Conservation (phyloP, 1,284 basidiomycete genomes). For the Anthracocystis panici-leucophaei region DNA sequence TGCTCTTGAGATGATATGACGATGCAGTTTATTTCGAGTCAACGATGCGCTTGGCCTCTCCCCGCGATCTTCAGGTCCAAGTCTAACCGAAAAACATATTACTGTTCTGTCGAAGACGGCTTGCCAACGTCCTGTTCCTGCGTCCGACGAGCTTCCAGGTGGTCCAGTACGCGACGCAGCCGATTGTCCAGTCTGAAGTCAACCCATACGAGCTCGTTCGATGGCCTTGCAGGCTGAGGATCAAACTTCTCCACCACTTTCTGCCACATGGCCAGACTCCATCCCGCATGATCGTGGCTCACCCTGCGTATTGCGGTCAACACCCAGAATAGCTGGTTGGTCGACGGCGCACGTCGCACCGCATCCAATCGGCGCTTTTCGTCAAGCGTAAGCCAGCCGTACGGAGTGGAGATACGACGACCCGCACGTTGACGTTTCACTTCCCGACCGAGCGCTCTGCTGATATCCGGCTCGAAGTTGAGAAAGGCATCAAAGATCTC, state of each 20-base stretch:
- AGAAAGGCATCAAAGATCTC: constrained; percentile 48
- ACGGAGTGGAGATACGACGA: constrained; percentile 19
- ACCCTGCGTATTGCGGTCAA: constrained; percentile 45
- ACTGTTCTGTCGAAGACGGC: background rate
- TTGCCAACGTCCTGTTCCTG: constrained; percentile 4
- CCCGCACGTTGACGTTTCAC: background rate
- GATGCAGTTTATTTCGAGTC: too few species aligned
- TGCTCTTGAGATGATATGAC: too few species aligned
- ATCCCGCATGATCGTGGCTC: constrained; percentile 35
- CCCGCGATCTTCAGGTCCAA: too few species aligned
- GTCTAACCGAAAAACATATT: background rate
- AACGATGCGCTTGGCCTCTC: too few species aligned
- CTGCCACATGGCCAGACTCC: constrained; percentile 47
- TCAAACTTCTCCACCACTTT: constrained; percentile 39
- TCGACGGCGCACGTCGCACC: constrained; percentile 21
- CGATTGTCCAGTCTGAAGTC: constrained; percentile 34
- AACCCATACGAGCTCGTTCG: constrained; percentile 10
- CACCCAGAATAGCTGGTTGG: constrained; percentile 49
- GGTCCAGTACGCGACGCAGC: constrained; percentile 31
- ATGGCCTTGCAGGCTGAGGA: background rate
- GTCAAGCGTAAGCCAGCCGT: constrained; percentile 20
- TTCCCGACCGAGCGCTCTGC: background rate
- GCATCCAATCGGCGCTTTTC: constrained; percentile 31
- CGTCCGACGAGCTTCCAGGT: constrained; percentile 19
- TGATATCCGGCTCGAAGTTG: constrained; percentile 20